A percentile compares a stretch with the other conserved stretches of the same genome.
phyloP scores from a whole-genome alignment of 1,284 basidiomycete genomes.

The Malassezia caprae region DNA sequence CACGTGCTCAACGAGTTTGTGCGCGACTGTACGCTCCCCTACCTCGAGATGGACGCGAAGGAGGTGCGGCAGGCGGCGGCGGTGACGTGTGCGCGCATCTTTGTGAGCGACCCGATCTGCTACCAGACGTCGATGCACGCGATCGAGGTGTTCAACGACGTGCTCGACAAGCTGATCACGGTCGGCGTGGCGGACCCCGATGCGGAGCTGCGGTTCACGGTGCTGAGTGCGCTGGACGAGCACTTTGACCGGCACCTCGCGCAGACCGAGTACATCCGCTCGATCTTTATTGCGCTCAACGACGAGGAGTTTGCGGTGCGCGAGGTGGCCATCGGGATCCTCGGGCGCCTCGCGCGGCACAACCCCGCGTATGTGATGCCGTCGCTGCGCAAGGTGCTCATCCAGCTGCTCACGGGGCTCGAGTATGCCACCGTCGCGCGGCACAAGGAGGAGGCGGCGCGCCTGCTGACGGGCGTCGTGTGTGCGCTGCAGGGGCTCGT shows the following conservation, averaged over 20 bases:
- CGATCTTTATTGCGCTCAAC: constrained; percentile 91
- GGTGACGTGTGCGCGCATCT: constrained; percentile 74
- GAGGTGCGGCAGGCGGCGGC: constrained; percentile 86
- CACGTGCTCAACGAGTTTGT: constrained; percentile 96
- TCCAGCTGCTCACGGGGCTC: constrained; percentile 90
- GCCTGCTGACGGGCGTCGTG: constrained; percentile 43
- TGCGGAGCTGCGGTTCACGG: constrained; percentile 49
- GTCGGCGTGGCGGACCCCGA: constrained; percentile 90
- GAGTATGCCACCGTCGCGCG: constrained; percentile 88
- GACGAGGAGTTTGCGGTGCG: constrained; percentile 93
- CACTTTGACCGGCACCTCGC: constrained; percentile 97
- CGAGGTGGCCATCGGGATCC: constrained; percentile 76
- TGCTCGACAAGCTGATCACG: constrained; percentile 88
- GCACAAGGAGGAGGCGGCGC: constrained; percentile 55
- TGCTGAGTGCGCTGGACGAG: constrained; percentile 77
- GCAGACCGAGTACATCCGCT: constrained; percentile 93
- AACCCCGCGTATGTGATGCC: constrained; percentile 99
- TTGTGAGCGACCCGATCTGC: constrained; percentile 90
- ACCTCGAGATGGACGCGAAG: constrained; percentile 81
- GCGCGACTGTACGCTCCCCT: constrained; percentile 79
- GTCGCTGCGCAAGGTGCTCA: constrained; percentile 84
- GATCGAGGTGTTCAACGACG: constrained; percentile 94
- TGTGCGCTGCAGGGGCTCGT: constrained; percentile 79
- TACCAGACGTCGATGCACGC: constrained; percentile 92
- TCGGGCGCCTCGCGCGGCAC: constrained; percentile 85